phyloP scores from a whole-genome alignment of 2,329 filamentous ascomycete genomes.

The Stagonosporopsis vannaccii region DNA sequence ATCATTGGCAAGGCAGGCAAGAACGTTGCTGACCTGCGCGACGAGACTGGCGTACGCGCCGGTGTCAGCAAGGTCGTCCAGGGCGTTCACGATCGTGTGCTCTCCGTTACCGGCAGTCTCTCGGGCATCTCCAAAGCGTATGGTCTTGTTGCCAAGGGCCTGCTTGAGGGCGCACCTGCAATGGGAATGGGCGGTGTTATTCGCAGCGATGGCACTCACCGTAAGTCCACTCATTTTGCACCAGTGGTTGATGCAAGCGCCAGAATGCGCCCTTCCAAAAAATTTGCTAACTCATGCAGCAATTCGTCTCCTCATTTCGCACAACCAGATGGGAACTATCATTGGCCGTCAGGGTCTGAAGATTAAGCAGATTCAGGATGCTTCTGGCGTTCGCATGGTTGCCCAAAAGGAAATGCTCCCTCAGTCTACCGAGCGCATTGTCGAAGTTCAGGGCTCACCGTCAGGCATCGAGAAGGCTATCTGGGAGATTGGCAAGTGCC shows the following conservation, averaged over 20 bases:
- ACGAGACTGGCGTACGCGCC: conserved; percentile 97
- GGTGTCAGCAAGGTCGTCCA: conserved; percentile 99
- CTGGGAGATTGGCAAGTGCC: conserved; percentile 99
- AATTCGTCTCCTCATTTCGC: conserved; percentile 96
- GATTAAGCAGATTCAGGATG: conserved; percentile 99
- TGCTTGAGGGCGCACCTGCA: conserved; percentile 91
- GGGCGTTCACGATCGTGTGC: conserved; percentile 93
- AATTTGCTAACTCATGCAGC: conserved; percentile 62
- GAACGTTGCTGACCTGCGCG: conserved; percentile 95
- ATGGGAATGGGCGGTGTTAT: conserved; percentile 96
- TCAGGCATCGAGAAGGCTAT: conserved; percentile 95
- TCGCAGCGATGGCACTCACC: conserved; percentile 84
- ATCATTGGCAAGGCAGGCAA: conserved; percentile 99
- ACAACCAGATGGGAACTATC: conserved; percentile 99
- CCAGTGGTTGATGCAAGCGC: not conserved
- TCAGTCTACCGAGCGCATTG: conserved; percentile 96
- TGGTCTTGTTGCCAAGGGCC: conserved; percentile 86
- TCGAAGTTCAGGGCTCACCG: conserved; percentile 93
- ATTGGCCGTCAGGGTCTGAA: conserved; percentile 96
- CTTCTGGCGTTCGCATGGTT: conserved; percentile 96
- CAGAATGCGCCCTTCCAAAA: not conserved
- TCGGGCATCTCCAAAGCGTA: conserved; percentile 92
- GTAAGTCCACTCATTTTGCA: conserved; percentile 64
- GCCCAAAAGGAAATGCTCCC: conserved; percentile 99
- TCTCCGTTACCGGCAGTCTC: conserved; percentile 91